Evolutionary conservation across 768 basidiomycete genomes (phyloP), one percentile per base, ranked within the genome.

Genomic region (Tylopilus intermedius): DNA sequence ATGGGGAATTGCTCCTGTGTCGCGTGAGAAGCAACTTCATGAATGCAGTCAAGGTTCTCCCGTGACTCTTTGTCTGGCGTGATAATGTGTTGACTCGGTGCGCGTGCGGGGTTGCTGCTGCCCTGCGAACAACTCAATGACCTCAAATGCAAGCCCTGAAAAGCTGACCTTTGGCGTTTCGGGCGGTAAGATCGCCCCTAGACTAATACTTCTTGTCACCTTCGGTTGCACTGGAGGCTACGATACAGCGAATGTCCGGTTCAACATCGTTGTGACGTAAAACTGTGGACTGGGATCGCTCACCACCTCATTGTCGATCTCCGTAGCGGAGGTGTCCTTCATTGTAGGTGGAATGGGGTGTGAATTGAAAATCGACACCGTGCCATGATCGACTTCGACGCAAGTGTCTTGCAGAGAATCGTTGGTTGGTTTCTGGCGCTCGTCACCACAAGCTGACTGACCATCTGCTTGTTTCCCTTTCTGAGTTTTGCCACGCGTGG

Each of bases 1-100:
- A 48, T 27, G 33, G 32, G 14, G 13, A 32, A 13, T 11, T 35
- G 38, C 15, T 46, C 51, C 18, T 54, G 30, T 26, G 35, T 50
- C 37, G 24, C 30, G 15, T 47, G 32, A 24, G 52, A 50, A 14
- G 13, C 2, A n/a, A 18, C 38, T 22, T 43, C 41, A 35, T 49
- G 56, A 22, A 55, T 44, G 32, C 66, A 63, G 37, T 58, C 58
- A 30, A 58, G 47, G 30, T 59, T 57, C 45, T 65, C 67, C 68
- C 67, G 69, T 10, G 70, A 66, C 7, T 71, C 71, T 58, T 68
- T 67, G 41, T 50, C 58, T 9, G 60, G 46, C 45, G 67, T 70
- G n/a, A 35, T 14, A 30, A 37, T 40, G 14, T 18, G 41, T 39
- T 45, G 33, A 45, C 18, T 50, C 14, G 40, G 33, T 45, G 47